Conservation (phyloP, 345 rosid genomes). For the Rhodamnia rubescens region DNA sequence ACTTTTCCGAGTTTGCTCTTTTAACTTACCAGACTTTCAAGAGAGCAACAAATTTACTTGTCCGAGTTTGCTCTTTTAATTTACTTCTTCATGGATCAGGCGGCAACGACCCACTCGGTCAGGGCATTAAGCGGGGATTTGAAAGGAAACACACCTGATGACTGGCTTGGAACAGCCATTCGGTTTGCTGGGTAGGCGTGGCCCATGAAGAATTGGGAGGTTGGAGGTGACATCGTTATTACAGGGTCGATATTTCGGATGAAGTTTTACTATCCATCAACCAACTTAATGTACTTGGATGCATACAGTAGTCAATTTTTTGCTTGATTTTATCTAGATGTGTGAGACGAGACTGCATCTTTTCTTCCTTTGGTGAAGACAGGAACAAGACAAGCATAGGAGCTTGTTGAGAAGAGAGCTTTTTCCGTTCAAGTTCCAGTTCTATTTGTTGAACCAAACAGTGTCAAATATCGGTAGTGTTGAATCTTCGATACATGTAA, state of each 20-base stretch:
- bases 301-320: neutral
- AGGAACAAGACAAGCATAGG: neutral
- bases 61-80: too few relatives aligned
- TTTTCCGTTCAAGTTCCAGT: neutral
- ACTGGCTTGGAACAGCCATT: constrained; percentile 66
- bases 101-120: constrained; percentile 60
- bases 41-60: neutral
- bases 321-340: neutral
- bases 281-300: neutral
- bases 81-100: constrained; percentile 21
- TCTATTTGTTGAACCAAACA: neutral
- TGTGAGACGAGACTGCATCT: neutral
- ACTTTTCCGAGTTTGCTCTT: neutral
- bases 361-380: neutral
- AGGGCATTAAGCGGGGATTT: constrained; percentile 61
- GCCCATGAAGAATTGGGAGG: neutral
- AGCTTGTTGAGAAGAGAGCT: neutral
- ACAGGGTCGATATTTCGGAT: neutral
- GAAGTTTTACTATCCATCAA: neutral
- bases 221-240: neutral
- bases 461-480: neutral
- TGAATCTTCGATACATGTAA: neutral
- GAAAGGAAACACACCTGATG: constrained; percentile 36
- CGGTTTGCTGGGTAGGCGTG: neutral
- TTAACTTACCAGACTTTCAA: neutral